A percentile compares a stretch with the other conserved stretches of the same genome.
Conservation (phyloP, 371 early-diverging fungal genomes). For the Batkoa obscura region DNA sequence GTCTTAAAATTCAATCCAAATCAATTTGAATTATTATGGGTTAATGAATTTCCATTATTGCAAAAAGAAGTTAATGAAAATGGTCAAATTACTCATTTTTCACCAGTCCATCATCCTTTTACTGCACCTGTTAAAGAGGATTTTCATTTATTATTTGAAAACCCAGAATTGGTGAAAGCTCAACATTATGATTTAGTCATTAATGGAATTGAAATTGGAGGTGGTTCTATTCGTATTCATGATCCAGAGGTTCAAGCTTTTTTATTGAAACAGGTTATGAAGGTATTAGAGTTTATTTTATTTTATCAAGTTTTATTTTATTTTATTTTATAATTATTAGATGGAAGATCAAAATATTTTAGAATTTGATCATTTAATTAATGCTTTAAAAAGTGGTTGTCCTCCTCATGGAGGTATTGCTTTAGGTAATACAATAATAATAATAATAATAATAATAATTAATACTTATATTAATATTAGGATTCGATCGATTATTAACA, state of each 20-base stretch:
- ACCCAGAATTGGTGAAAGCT: slow-evolving; percentile 25
- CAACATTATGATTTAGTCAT: slow-evolving; percentile 81
- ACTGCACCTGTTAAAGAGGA: slow-evolving; percentile 63
- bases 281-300: slow-evolving; percentile 14
- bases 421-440: too few relatives aligned
- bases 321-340: slow-evolving; percentile 6
- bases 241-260: slow-evolving; percentile 49
- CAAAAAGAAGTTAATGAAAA: slow-evolving; percentile 21
- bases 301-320: background rate
- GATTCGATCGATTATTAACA: slow-evolving; percentile 69
- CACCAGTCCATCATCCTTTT: slow-evolving; percentile 81
- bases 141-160: slow-evolving; percentile 28
- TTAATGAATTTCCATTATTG: slow-evolving; percentile 77
- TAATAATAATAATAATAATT: too few relatives aligned
- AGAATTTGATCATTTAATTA: slow-evolving; percentile 62
- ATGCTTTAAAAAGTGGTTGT: slow-evolving; percentile 64
- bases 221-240: slow-evolving; percentile 82
- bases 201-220: slow-evolving; percentile 82
- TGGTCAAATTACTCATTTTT: slow-evolving; percentile 36
- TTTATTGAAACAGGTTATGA: slow-evolving; percentile 50
- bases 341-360: slow-evolving; percentile 22
- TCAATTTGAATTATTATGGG: too few relatives aligned
- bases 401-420: slow-evolving; percentile 89
- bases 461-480: slow-evolving; percentile 9
- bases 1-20: too few relatives aligned